A percentile compares a stretch with the other conserved stretches of the same genome.
phyloP scores from a whole-genome alignment of 352 stramenopile species.

The Globisporangium heterothallicum region DNA sequence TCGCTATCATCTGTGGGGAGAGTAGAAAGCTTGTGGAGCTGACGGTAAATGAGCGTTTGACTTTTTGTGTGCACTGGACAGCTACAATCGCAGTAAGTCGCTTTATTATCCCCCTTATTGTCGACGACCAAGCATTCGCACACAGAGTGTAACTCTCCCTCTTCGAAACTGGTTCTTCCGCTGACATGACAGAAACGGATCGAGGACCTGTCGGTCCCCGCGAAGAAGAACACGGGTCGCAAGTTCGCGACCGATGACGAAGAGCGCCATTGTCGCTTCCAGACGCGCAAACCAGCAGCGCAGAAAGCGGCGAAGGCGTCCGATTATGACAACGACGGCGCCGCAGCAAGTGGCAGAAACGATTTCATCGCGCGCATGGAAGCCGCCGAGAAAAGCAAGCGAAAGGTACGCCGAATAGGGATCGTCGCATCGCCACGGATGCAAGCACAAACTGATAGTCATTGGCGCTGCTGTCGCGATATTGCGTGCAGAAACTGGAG shows the following conservation, averaged over 20 bases:
- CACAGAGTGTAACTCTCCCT: too few relatives aligned
- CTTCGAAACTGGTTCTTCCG: too few relatives aligned
- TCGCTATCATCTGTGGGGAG: too few relatives aligned
- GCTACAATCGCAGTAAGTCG: too few relatives aligned
- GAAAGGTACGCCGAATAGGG: conserved; percentile 62
- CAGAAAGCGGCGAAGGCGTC: conserved; percentile 21
- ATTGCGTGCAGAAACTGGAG: conserved; percentile 50
- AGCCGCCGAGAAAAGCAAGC: conserved; percentile 65
- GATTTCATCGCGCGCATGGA: conserved; percentile 78
- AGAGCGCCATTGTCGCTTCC: conserved; percentile 68
- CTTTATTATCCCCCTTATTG: too few relatives aligned
- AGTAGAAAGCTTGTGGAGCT: too few relatives aligned
- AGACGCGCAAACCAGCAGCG: conserved; percentile 20
- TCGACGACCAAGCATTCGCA: too few relatives aligned
- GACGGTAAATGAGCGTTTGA: conserved; percentile 21
- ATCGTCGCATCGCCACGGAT: too few relatives aligned
- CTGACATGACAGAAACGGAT: conserved; percentile 47
- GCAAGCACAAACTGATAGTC: too few relatives aligned
- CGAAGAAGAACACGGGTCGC: conserved; percentile 27
- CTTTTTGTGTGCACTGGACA: background rate
- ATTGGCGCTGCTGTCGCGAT: background rate
- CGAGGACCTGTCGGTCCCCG: conserved; percentile 48
- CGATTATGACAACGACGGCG: conserved; percentile 21
- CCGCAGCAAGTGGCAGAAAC: conserved; percentile 8
- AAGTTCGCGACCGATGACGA: conserved; percentile 74